phyloP scores from a whole-genome alignment of 306 rosid genomes.

The Hippophae rhamnoides region DNA sequence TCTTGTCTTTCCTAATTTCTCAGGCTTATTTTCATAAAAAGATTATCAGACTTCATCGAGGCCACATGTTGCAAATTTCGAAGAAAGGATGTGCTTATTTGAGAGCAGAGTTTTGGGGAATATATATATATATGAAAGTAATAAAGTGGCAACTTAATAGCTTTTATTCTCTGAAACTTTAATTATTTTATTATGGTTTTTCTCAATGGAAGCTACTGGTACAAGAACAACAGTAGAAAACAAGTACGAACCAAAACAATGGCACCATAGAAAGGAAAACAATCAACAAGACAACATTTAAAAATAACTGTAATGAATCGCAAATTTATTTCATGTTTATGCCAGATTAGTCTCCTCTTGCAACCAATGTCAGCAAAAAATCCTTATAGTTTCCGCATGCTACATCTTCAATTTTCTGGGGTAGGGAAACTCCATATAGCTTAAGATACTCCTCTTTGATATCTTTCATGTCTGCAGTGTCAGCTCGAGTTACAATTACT shows the following conservation, averaged over 20 bases:
- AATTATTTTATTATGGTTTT: constrained; percentile 8
- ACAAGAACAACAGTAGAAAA: constrained; percentile 6
- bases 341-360: constrained; percentile 32
- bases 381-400: constrained; percentile 77
- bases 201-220: background rate
- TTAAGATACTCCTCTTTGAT: constrained; percentile 47
- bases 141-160: background rate
- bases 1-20: too few species aligned
- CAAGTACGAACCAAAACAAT: constrained; percentile 10
- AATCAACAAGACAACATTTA: too few species aligned
- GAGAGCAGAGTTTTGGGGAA: constrained; percentile 6
- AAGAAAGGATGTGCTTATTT: background rate
- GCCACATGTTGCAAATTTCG: background rate
- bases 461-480: constrained; percentile 46
- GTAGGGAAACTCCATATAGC: constrained; percentile 40
- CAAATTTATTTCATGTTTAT: background rate
- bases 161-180: background rate
- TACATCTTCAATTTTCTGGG: constrained; percentile 45
- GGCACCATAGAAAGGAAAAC: background rate
- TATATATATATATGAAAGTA: background rate
- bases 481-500: constrained; percentile 76
- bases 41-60: too few species aligned
- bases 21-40: too few species aligned
- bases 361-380: constrained; percentile 63
- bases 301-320: background rate